phyloP scores from a whole-genome alignment of 2,329 filamentous ascomycete species.

The Neonectria hederae region DNA sequence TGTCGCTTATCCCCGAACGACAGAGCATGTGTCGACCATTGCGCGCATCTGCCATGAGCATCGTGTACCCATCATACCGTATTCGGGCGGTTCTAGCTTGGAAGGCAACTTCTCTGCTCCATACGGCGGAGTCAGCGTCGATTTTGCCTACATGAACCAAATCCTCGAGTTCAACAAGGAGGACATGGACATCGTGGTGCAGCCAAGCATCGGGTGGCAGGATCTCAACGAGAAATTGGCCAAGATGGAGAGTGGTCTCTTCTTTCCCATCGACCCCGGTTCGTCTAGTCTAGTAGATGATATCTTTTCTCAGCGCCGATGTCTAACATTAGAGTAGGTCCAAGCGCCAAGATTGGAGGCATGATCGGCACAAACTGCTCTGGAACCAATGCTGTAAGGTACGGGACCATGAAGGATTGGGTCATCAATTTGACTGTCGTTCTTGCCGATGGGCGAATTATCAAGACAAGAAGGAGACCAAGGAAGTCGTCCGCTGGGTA shows the following conservation, averaged over 20 bases:
- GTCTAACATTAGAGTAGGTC: slow-evolving; percentile 49
- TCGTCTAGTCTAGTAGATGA: slow-evolving; percentile 32
- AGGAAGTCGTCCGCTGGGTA: slow-evolving; percentile 85
- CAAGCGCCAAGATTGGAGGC: slow-evolving; percentile 78
- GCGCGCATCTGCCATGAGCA: slow-evolving; percentile 79
- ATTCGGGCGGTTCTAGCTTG: slow-evolving; percentile 84
- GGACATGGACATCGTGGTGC: slow-evolving; percentile 93
- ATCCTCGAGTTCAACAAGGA: slow-evolving; percentile 82
- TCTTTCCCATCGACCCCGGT: slow-evolving; percentile 91
- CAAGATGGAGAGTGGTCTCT: slow-evolving; percentile 78
- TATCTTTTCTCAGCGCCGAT: background rate
- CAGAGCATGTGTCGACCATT: slow-evolving; percentile 67
- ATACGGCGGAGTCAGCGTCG: slow-evolving; percentile 86
- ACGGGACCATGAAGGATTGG: slow-evolving; percentile 91
- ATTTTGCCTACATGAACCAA: slow-evolving; percentile 88
- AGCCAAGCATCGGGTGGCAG: slow-evolving; percentile 94
- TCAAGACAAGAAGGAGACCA: slow-evolving; percentile 82
- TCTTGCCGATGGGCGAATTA: slow-evolving; percentile 78
- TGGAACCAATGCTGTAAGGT: slow-evolving; percentile 82
- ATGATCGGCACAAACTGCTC: slow-evolving; percentile 85
- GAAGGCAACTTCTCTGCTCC: slow-evolving; percentile 93
- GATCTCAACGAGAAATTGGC: slow-evolving; percentile 78
- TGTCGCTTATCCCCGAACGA: slow-evolving; percentile 70
- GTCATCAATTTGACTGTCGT: slow-evolving; percentile 85
- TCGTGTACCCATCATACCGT: slow-evolving; percentile 85